These are phyloP conservation scores for Xylaria sp. DNA, from an alignment of 495 filamentous ascomycete genomes.

Conservation along the genomic window DNA sequence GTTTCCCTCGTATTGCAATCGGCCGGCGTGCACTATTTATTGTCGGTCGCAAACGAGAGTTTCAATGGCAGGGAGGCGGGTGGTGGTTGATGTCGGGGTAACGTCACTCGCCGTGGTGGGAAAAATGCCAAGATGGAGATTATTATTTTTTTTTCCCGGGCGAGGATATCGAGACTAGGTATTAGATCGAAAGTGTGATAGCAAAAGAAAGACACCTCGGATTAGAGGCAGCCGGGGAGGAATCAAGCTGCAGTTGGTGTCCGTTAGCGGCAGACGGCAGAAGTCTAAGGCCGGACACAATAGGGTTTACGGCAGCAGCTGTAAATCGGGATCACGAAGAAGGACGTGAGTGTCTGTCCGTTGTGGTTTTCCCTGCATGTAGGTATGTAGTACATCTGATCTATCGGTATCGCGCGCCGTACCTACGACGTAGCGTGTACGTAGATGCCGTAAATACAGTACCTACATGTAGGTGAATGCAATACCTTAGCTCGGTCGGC, in stretches of 20 bases:
- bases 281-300: slow-evolving; percentile 8
- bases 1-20: slow-evolving; percentile 19
- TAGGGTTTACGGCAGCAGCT: slow-evolving; percentile 19
- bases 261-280: neutral
- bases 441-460: too few species aligned
- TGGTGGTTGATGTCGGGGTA: slow-evolving; percentile 20
- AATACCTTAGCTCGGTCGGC: neutral
- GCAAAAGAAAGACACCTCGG: neutral
- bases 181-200: neutral
- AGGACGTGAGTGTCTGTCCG: too few species aligned
- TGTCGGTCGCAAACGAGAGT: neutral
- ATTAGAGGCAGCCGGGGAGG: neutral
- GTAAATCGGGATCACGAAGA: slow-evolving; percentile 16
- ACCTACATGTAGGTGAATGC: too few species aligned
- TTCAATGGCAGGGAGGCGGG: neutral
- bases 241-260: slow-evolving; percentile 18
- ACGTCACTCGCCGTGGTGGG: slow-evolving; percentile 19
- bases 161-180: neutral
- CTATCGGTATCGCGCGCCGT: neutral
- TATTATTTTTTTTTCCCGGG: slow-evolving; percentile 12
- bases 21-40: slow-evolving; percentile 11
- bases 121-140: slow-evolving; percentile 16
- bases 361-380: too few species aligned
- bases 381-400: too few species aligned
- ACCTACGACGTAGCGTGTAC: neutral